Evolutionary conservation across 2,329 filamentous ascomycete species (phyloP).

Genomic region (Fusarium sp.): DNA sequence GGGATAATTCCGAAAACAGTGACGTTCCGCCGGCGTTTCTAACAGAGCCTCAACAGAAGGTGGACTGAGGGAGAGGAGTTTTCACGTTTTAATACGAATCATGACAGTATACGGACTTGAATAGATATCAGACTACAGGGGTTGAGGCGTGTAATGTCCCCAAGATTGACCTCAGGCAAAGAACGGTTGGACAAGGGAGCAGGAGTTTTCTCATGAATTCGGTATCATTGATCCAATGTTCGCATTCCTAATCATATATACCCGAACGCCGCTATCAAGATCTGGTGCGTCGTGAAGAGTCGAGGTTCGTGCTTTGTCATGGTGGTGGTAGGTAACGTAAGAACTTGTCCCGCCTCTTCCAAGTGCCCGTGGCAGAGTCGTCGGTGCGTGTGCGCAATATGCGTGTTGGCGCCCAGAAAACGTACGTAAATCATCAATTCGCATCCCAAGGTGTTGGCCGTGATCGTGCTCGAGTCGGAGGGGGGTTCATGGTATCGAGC

Average conservation of each 20-base stretch:
- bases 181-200: not conserved
- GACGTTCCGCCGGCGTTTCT: constrained; percentile 65
- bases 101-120: constrained; percentile 7
- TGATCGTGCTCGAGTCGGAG: constrained; percentile 11
- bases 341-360: constrained; percentile 8
- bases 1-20: constrained; percentile 54
- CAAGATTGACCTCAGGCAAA: not conserved
- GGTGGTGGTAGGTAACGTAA: not conserved
- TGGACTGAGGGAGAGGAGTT: constrained; percentile 20
- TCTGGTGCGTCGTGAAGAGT: constrained; percentile 17
- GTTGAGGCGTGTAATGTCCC: not conserved
- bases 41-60: constrained; percentile 51
- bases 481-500: constrained; percentile 31
- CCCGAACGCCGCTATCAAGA: constrained; percentile 41
- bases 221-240: constrained; percentile 38
- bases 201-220: constrained; percentile 23
- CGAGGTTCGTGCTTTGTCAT: constrained; percentile 9
- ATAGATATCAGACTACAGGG: not conserved
- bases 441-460: not conserved
- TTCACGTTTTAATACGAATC: constrained; percentile 17
- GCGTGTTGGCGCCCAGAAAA: not conserved
- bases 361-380: not conserved
- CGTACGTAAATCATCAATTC: constrained; percentile 27
- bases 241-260: constrained; percentile 38
- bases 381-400: not conserved